These are phyloP conservation scores for Plantago elongata DNA, from an alignment of 257 asterid genomes.

Conservation along the genomic window DNA sequence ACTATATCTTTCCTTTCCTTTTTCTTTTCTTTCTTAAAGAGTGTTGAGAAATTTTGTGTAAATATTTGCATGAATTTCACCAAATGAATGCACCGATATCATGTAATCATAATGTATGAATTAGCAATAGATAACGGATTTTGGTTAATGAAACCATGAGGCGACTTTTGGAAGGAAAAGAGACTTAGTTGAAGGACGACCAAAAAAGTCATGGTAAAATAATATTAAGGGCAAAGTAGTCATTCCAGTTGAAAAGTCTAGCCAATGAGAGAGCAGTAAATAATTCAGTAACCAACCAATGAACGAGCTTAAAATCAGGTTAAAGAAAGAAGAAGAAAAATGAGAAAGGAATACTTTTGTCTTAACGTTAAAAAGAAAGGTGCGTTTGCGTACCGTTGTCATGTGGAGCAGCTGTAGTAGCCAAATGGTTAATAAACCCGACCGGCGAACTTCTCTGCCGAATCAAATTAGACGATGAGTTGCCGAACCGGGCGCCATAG, in stretches of 20 bases:
- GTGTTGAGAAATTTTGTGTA: too few relatives aligned
- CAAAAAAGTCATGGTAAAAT: background rate
- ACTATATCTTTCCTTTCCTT: too few relatives aligned
- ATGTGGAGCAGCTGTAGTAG: slow-evolving; percentile 38
- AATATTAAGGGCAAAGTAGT: slow-evolving; percentile 21
- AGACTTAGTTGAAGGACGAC: background rate
- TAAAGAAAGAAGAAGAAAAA: background rate
- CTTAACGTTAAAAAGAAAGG: background rate
- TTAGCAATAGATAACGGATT: too few relatives aligned
- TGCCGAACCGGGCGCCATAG: slow-evolving; percentile 20
- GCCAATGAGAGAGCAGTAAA: slow-evolving; percentile 4
- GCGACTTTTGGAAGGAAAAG: background rate
- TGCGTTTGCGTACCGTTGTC: slow-evolving; percentile 39
- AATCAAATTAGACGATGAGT: slow-evolving; percentile 41
- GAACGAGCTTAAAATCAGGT: background rate
- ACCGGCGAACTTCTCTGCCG: slow-evolving; percentile 83
- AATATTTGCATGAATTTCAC: too few relatives aligned
- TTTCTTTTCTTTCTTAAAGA: too few relatives aligned
- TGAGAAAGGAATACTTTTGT: background rate
- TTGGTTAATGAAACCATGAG: background rate
- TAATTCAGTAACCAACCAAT: slow-evolving; percentile 21
- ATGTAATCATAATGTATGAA: too few relatives aligned
- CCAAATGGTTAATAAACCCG: slow-evolving; percentile 67
- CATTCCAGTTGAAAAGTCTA: slow-evolving; percentile 2
- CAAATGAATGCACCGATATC: too few relatives aligned